Percentiles rank a stretch among this genome's conserved stretches.
phyloP scores from a whole-genome alignment of 2,329 filamentous ascomycete genomes.

The Phialophora expanda region DNA sequence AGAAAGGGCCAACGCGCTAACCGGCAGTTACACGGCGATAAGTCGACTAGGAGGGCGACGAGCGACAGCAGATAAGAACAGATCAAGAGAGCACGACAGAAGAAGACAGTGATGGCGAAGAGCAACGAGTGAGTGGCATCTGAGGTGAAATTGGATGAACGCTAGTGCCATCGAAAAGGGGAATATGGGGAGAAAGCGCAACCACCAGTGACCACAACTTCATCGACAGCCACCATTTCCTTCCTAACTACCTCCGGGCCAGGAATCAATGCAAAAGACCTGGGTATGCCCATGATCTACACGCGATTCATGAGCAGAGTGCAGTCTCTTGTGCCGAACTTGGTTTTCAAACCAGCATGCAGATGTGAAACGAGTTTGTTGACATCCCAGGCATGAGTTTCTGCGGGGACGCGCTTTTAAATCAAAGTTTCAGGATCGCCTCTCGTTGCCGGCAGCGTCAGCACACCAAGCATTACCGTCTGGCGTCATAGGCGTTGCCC shows the following conservation, averaged over 20 bases:
- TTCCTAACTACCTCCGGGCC: background rate
- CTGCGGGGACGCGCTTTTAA: background rate
- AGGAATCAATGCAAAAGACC: background rate
- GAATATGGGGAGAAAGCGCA: constrained; percentile 17
- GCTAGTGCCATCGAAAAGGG: constrained; percentile 24
- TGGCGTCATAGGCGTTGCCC: background rate
- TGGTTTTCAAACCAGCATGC: background rate
- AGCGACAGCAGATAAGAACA: constrained; percentile 6
- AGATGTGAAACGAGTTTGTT: background rate
- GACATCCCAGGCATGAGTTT: background rate
- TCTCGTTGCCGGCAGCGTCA: background rate
- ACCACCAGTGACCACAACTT: background rate
- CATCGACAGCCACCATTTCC: background rate
- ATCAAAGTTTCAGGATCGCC: constrained; percentile 7
- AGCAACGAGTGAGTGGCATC: background rate
- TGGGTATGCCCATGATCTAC: background rate
- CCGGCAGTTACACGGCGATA: constrained; percentile 12
- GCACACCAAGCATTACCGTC: background rate
- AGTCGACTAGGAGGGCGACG: constrained; percentile 2
- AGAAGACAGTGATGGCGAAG: constrained; percentile 8
- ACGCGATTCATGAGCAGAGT: background rate
- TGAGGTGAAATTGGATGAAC: constrained; percentile 30
- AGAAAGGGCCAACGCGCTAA: background rate
- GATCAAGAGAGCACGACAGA: constrained; percentile 6
- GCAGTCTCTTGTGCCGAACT: background rate